phyloP scores from a whole-genome alignment of 2,329 filamentous ascomycete species.

The Colletotrichum tanaceti region DNA sequence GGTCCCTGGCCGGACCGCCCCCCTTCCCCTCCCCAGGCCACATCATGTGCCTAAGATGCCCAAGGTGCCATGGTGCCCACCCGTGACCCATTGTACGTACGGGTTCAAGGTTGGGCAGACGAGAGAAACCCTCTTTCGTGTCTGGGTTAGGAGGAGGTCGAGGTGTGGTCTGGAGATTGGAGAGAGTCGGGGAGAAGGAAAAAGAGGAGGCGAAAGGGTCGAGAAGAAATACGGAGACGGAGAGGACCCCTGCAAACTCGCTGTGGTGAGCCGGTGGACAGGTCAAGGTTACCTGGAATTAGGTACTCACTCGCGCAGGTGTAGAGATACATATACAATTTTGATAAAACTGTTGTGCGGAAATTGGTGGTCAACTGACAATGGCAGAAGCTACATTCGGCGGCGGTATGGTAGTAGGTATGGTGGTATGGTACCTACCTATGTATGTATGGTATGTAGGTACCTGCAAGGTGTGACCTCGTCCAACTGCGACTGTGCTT shows the following conservation, averaged over 20 bases:
- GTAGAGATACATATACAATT: too few species aligned
- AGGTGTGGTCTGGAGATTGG: conserved; percentile 30
- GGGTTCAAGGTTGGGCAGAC: not conserved
- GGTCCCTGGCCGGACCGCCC: conserved; percentile 8
- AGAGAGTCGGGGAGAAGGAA: conserved; percentile 16
- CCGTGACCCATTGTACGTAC: not conserved
- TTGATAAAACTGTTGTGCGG: not conserved
- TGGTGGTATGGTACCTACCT: too few species aligned
- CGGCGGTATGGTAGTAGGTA: too few species aligned
- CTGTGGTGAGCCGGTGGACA: conserved; percentile 27
- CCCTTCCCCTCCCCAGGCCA: not conserved
- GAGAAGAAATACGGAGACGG: conserved; percentile 3
- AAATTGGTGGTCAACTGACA: too few species aligned
- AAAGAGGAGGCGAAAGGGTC: conserved; percentile 3
- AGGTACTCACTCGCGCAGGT: not conserved
- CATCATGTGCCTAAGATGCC: conserved; percentile 16
- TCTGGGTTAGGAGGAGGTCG: conserved; percentile 16
- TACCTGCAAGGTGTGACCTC: conserved; percentile 35
- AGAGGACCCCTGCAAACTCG: not conserved
- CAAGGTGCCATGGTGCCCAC: conserved; percentile 17
- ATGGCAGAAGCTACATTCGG: conserved; percentile 4
- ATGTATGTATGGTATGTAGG: not conserved
- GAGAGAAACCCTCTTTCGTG: conserved; percentile 26
- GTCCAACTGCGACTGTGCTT: conserved; percentile 29
- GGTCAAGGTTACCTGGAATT: too few species aligned